phyloP scores from a whole-genome alignment of 73 alveolate species.

The Tetrahymena thermophila region DNA sequence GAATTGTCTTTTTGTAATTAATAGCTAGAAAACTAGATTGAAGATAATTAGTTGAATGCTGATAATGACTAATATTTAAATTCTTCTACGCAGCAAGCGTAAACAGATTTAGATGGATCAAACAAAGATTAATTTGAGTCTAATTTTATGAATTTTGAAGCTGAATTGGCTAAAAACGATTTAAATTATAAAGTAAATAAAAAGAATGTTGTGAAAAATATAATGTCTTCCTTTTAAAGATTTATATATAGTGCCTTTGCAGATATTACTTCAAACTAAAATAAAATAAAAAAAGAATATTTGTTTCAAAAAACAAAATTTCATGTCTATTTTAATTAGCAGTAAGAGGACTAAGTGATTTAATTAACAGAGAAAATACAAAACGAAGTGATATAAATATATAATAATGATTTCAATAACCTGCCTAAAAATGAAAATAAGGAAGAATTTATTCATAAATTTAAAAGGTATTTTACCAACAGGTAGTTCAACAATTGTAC shows the following conservation, averaged over 20 bases:
- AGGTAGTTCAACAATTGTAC: background rate
- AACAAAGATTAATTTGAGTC: background rate
- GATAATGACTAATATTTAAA: background rate
- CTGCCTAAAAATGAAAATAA: background rate
- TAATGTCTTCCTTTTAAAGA: background rate
- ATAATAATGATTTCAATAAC: background rate
- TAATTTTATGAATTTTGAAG: background rate
- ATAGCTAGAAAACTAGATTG: background rate
- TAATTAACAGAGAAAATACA: background rate
- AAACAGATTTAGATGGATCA: background rate
- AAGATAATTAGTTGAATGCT: background rate
- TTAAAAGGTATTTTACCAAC: background rate
- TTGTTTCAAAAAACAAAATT: background rate
- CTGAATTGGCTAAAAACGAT: background rate
- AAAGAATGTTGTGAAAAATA: background rate
- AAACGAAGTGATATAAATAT: background rate
- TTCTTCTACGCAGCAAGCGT: background rate
- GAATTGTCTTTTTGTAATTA: background rate
- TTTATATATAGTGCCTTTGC: background rate
- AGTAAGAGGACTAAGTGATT: background rate
- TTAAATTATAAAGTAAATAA: background rate
- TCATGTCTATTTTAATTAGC: background rate
- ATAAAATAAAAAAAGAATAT: background rate
- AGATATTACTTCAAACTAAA: background rate
- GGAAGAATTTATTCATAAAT: background rate